Base-by-base conservation (phyloP, 1,284 basidiomycete genomes). In the Leccinum subrobustum region DNA sequence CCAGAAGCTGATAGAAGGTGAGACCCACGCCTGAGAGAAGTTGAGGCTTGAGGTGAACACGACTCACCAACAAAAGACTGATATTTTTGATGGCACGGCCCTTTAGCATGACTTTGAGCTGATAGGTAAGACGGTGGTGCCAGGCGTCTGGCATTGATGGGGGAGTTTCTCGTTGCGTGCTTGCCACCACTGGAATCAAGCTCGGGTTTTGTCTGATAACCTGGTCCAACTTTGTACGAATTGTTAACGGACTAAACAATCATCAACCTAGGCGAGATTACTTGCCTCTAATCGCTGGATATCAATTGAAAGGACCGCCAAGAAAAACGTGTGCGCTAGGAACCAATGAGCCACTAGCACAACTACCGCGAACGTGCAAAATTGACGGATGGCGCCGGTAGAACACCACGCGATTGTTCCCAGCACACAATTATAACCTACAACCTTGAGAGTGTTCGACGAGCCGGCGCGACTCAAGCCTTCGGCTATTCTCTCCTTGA, bases 271-370 rank as follows among this genome's bases (percentile, higher is more conserved):
- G 6, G 47, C 3, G 73, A 23, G 1, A 55, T 8, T 20, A 56
- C 83, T 61, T 64, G 85, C 90, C 79, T 96, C 94, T 27, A 96
- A 78, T 53, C 94, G 87, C 66, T 95, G 93, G 58, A 96, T 86
- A 76, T 96, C 94, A 67, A 96, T 95, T 4, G 91, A 92, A 25
- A 96, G 77, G 18, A 96, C 92, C 16, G 94, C 91, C 66, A 94
- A 81, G 75, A 96, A 96, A 75, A 96, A 95, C 0, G 93, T 95
- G 72, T 96, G 92, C 23, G 95, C 91, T 59, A 96, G 79, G 76
- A 95, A 97, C 92, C 94, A 98, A 74, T 98, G 96, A 29, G 95
- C 94, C 39, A 98, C 89, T 39, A 98, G 83, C 6, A 97, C 93
- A 35, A 97, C 94, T 50, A 95, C 90, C 0, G 95, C 94, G 73